A percentile compares a stretch with the other conserved stretches of the same genome.
Conservation (phyloP, 495 filamentous ascomycete genomes). For the Penicillium mononematosum region DNA sequence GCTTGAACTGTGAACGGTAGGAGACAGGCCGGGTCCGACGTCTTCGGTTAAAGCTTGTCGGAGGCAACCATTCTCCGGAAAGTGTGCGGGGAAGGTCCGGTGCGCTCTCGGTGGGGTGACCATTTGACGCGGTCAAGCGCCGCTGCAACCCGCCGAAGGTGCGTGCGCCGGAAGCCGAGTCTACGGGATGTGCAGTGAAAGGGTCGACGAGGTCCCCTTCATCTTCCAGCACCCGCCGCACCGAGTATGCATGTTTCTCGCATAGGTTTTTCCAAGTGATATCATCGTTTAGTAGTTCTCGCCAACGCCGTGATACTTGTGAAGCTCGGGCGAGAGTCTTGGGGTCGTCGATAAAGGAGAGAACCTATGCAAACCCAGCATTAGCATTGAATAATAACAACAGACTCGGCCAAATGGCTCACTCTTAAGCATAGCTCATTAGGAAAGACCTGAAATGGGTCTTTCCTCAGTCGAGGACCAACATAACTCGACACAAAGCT, state of each 20-base stretch:
- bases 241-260: slow-evolving; percentile 77
- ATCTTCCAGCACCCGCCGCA: slow-evolving; percentile 60
- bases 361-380: slow-evolving; percentile 54
- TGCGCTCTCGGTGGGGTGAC: slow-evolving; percentile 29
- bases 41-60: slow-evolving; percentile 32
- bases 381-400: slow-evolving; percentile 6
- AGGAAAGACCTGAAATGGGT: slow-evolving; percentile 85
- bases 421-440: slow-evolving; percentile 90
- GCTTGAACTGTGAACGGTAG: slow-evolving; percentile 96
- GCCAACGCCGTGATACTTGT: slow-evolving; percentile 89
- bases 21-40: slow-evolving; percentile 55
- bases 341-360: slow-evolving; percentile 93
- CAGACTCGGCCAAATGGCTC: slow-evolving; percentile 27
- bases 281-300: slow-evolving; percentile 90
- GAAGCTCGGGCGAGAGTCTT: slow-evolving; percentile 88
- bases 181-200: slow-evolving; percentile 30
- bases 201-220: slow-evolving; percentile 40
- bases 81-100: slow-evolving; percentile 34
- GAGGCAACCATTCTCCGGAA: slow-evolving; percentile 39
- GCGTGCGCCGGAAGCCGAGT: slow-evolving; percentile 21
- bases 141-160: slow-evolving; percentile 27
- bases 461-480: slow-evolving; percentile 87
- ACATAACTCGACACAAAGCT: slow-evolving; percentile 95
- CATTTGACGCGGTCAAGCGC: slow-evolving; percentile 29
- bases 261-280: slow-evolving; percentile 97